These are phyloP conservation scores for Boletus pseudopeckii DNA, from an alignment of 768 basidiomycete species.

Conservation along the genomic window DNA sequence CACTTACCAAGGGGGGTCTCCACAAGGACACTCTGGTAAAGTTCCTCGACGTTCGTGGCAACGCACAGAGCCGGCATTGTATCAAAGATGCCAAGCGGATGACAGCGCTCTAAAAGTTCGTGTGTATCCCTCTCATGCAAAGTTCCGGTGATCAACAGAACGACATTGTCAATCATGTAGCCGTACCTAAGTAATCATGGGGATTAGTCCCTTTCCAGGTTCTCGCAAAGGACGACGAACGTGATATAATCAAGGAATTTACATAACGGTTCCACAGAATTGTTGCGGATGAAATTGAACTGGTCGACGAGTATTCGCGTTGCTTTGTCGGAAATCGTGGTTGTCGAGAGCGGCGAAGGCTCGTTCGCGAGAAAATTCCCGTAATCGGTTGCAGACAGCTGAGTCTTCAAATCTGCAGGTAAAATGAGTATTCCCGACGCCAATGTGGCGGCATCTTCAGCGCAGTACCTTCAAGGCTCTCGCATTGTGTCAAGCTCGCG, in stretches of 20 bases:
- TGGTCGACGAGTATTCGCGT: slow-evolving; percentile 95
- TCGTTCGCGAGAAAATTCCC: slow-evolving; percentile 98
- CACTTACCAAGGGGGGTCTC: slow-evolving; percentile 92
- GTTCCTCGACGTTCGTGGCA: slow-evolving; percentile 96
- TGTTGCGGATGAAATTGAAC: slow-evolving; percentile 90
- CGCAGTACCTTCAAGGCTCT: slow-evolving; percentile 83
- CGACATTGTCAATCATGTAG: slow-evolving; percentile 99
- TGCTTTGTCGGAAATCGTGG: slow-evolving; percentile 95
- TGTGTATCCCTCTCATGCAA: slow-evolving; percentile 96
- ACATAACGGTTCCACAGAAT: slow-evolving; percentile 85
- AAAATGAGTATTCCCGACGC: slow-evolving; percentile 1
- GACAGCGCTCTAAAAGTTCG: slow-evolving; percentile 93
- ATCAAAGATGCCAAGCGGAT: slow-evolving; percentile 95
- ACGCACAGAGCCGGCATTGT: slow-evolving; percentile 99
- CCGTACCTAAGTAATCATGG: slow-evolving; percentile 61
- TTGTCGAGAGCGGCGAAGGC: slow-evolving; percentile 86
- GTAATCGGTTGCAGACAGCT: slow-evolving; percentile 95
- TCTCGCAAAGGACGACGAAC: slow-evolving; percentile 45
- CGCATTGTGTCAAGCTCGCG: slow-evolving; percentile 93
- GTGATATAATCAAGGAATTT: slow-evolving; percentile 98
- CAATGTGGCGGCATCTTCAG: neutral
- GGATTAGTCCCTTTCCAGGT: slow-evolving; percentile 2
- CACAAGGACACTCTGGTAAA: slow-evolving; percentile 94
- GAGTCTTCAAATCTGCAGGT: slow-evolving; percentile 85
- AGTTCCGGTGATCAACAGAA: slow-evolving; percentile 95